phyloP scores from a whole-genome alignment of 805 yeast genomes.

The Ascoidea asiatica region DNA sequence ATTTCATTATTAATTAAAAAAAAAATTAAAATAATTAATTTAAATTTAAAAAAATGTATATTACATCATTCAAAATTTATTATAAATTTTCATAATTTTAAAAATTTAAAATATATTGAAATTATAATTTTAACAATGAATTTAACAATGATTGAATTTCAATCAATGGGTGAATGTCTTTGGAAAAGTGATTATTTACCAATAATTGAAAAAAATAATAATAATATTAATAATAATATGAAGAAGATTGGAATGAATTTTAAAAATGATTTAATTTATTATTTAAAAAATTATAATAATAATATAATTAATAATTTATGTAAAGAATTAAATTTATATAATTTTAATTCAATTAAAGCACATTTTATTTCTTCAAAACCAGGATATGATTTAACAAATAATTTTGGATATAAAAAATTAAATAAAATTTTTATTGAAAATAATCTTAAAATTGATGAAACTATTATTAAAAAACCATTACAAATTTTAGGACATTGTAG shows the following conservation, averaged over 20 bases:
- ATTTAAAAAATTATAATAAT: conserved; percentile 18
- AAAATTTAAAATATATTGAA: conserved; percentile 15
- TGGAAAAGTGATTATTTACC: conserved; percentile 26
- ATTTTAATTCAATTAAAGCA: conserved; percentile 22
- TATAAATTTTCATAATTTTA: conserved; percentile 22
- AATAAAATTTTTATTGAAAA: conserved; percentile 20
- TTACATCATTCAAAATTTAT: conserved; percentile 35
- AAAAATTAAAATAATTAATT: conserved; percentile 12
- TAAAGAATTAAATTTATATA: conserved; percentile 13
- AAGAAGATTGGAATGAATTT: conserved; percentile 14
- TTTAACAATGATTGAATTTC: conserved; percentile 23
- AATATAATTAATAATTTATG: conserved; percentile 13
- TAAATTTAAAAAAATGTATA: conserved; percentile 21
- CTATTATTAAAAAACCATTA: conserved; percentile 6
- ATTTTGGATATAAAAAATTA: conserved; percentile 25
- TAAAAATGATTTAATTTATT: conserved; percentile 18
- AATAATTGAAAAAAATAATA: conserved; percentile 6
- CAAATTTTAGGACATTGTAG: conserved; percentile 24
- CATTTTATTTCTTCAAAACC: conserved; percentile 30
- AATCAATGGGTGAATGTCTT: conserved; percentile 26
- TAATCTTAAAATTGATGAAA: conserved; percentile 10
- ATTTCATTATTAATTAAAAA: neutral
- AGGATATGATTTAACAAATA: conserved; percentile 16
- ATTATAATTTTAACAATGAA: conserved; percentile 28
- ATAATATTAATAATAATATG: too few species aligned